Evolutionary conservation across 2,329 filamentous ascomycete genomes (phyloP), one percentile per base, ranked within the genome.

Genomic region (Ceratocystis papillata): DNA sequence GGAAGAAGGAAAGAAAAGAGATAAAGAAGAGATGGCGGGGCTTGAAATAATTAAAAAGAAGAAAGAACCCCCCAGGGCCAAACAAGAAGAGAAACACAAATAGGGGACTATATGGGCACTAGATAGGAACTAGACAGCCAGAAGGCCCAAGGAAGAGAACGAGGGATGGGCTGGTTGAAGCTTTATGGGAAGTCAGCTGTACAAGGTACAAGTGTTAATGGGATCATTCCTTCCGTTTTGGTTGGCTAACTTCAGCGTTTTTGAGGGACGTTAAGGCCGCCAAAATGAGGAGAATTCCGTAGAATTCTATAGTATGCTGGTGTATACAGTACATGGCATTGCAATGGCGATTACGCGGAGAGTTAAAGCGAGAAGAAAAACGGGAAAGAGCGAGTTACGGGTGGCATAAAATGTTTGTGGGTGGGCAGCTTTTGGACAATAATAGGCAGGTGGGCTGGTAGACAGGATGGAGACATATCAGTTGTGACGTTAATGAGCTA

Each of bases 1-100:
- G 25, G 60, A 53, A 64, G 67, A 67, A 67, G 46, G 68, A 66
- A 67, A 67, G 60, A 60, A 65, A 64, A 65, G 69, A 67, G 65
- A 57, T 64, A 69, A 64, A 69, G 68, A 63, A 63, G 67, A 69
- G 65, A 67, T 50, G 64, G 64, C 62, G 68, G 25, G 50, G 7
- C 20, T 22, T 28, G 20, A 2, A 55, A 55, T 55, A 12, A 25
- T 15, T 41, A 41, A 41, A 41, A 41, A 15, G 37, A 41, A 41
- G 37, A 41, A 41, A 15, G 37, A 41, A 12, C 37, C 12, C 37
- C 37, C 12, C 37, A 41, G 37, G 12, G 37, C 12, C 37, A 15
- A 41, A 41, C 12, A 41, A 41, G 37, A 41, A 41, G 37, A 41
- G 37, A 41, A 15, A 41, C 37, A 41, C 37, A 41, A 41, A 41